phyloP scores from a whole-genome alignment of 352 stramenopile species.

The Globisporangium orthogonon region DNA sequence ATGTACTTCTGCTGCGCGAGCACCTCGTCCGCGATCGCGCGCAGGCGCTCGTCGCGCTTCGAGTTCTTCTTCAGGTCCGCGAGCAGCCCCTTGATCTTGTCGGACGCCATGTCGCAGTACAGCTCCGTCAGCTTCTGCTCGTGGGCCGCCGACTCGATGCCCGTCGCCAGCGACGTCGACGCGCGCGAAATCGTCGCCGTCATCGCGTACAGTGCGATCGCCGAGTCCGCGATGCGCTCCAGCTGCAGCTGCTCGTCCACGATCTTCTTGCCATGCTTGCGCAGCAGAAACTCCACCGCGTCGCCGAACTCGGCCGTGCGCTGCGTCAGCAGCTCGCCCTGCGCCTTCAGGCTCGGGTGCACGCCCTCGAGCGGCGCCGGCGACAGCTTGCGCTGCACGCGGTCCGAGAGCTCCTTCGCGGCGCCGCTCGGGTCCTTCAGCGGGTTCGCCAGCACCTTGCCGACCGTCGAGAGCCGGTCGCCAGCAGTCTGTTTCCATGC shows the following conservation, averaged over 20 bases:
- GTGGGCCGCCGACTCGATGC: slow-evolving; percentile 54
- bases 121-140: slow-evolving; percentile 76
- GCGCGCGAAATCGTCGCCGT: slow-evolving; percentile 84
- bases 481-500: slow-evolving; percentile 42
- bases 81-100: slow-evolving; percentile 63
- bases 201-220: slow-evolving; percentile 82
- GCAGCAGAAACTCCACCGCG: slow-evolving; percentile 65
- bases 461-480: slow-evolving; percentile 68
- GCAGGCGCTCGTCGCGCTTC: slow-evolving; percentile 66
- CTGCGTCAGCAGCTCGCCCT: slow-evolving; percentile 54
- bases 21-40: slow-evolving; percentile 73
- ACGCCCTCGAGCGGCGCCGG: slow-evolving; percentile 59
- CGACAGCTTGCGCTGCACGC: slow-evolving; percentile 78
- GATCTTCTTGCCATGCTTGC: slow-evolving; percentile 86
- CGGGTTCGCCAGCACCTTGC: slow-evolving; percentile 78
- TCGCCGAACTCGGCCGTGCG: slow-evolving; percentile 75
- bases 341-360: slow-evolving; percentile 53
- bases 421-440: slow-evolving; percentile 64
- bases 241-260: slow-evolving; percentile 85
- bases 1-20: slow-evolving; percentile 74
- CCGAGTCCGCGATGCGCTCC: slow-evolving; percentile 78
- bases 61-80: slow-evolving; percentile 44
- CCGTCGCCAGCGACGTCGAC: slow-evolving; percentile 44
- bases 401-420: slow-evolving; percentile 71
- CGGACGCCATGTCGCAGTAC: slow-evolving; percentile 68